phyloP scores from a whole-genome alignment of 257 asterid species.

The Plectranthus barbatus region DNA sequence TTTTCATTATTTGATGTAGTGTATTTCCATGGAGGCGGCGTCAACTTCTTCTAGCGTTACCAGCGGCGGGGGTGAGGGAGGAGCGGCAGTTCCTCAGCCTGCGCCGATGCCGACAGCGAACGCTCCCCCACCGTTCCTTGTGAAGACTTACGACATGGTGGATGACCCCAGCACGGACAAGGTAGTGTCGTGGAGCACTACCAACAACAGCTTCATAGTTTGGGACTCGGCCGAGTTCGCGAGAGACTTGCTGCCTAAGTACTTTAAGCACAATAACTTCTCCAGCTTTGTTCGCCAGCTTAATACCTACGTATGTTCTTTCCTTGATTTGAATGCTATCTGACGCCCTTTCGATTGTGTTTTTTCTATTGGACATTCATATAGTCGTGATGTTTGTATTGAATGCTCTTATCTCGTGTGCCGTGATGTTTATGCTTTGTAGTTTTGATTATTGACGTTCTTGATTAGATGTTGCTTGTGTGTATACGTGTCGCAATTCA shows the following conservation, averaged over 20 bases:
- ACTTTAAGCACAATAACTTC: too few species aligned
- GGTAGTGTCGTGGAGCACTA: slow-evolving; percentile 66
- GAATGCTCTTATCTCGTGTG: too few species aligned
- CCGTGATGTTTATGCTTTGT: background rate
- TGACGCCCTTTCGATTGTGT: background rate
- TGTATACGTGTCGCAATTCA: too few species aligned
- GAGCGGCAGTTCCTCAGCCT: slow-evolving; percentile 26
- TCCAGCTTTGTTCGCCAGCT: too few species aligned
- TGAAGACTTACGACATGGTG: slow-evolving; percentile 82
- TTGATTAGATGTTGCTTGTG: too few species aligned
- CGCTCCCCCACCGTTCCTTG: slow-evolving; percentile 66
- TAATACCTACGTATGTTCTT: too few species aligned
- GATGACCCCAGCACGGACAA: slow-evolving; percentile 62
- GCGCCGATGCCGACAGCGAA: slow-evolving; percentile 44
- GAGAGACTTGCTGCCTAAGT: too few species aligned
- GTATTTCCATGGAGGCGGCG: slow-evolving; percentile 22
- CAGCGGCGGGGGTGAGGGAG: slow-evolving; percentile 26
- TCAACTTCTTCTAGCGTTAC: slow-evolving; percentile 17
- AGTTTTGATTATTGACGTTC: background rate
- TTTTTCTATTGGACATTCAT: background rate
- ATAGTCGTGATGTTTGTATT: background rate
- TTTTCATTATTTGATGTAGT: slow-evolving; percentile 14
- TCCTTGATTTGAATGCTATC: background rate
- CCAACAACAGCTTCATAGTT: slow-evolving; percentile 62
- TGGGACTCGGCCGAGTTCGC: slow-evolving; percentile 82